Base-by-base conservation (phyloP, 2,329 filamentous ascomycete genomes). In the Aspergillus udagawae region DNA sequence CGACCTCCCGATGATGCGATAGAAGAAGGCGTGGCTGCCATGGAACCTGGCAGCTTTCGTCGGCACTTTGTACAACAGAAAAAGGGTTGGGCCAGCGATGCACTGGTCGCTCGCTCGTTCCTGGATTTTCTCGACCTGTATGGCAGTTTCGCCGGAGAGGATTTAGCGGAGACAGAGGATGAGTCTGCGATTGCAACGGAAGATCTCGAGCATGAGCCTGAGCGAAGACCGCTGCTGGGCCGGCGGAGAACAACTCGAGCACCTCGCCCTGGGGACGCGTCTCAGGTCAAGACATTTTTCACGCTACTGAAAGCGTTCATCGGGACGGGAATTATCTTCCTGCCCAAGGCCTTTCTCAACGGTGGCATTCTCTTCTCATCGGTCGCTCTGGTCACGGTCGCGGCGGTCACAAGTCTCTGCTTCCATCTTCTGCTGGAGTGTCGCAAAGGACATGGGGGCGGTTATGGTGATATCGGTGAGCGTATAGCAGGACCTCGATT, bases 301-400 rank as follows among this genome's bases (percentile, higher is more conserved):
- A 92, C 88, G 0, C 78, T 91, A 9, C 77, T 92, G 52, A 92
- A 92, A 71, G 88, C 89, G 1, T 92, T 92, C 65, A 83, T 92
- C 53, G 89, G 89, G 50, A 92, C 89, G 0, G 89, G 89, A 59
- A 91, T 92, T 70, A 90, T 92, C 85, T 92, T 92, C 67, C 72
- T 92, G 48, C 89, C 89, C 49, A 91, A 90, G 68, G 89, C 89
- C 0, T 92, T 91, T 74, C 84, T 85, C 67, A 92, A 92, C 62
- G 89, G 89, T 38, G 89, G 89, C 25, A 86, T 92, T 52, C 76
- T 91, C 10, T 92, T 92, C 69, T 91, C 88, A 0, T 86, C 85
- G 0, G 73, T 90, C 51, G 86, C 86, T 0, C 81, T 92, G 62
- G 73, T 91, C 49, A 74, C 78, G 9, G 83, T 91, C 2, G 86